Evolutionary conservation across 805 yeast genomes (phyloP), one percentile per base, ranked within the genome.

Genomic region (Zygosaccharomyces bailii): DNA sequence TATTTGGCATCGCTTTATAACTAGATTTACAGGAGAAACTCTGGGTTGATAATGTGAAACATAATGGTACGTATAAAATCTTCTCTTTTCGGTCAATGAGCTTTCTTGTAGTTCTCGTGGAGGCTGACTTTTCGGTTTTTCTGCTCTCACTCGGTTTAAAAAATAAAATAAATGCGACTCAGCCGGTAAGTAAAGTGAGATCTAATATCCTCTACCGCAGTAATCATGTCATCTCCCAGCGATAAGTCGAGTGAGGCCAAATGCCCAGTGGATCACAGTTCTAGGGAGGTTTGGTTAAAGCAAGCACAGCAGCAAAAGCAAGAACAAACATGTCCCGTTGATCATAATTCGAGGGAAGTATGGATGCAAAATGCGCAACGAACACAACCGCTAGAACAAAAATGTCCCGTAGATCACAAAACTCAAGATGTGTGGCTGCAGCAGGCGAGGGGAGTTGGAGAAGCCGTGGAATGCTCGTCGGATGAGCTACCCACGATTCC

Each of bases 231-330:
- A 16, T 27, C 40, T 14, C 19, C 30, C 16, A 10, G 14, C 18
- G 30, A 17, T 25, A 16, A 37, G 14, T 25, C 40, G 18, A 24
- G n/a, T 4, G 32, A 25, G 11, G 16, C 40, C 11, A 71, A 68
- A 47, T 85, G 91, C 56, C 91, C 91, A 1, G 90, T 85, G 16
- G 85, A 81, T 52, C 84, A 76, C 61, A 61, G 61, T n/a, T 72
- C 85, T 4, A 65, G 85, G 46, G 73, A 74, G 32, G 71, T 70
- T 29, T 84, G 89, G 89, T 56, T 79, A 18, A 67, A 68, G 41
- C 49, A 53, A 17, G 39, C 45, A n/a, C 21, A 17, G 19, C 40
- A 19, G 27, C 27, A 24, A 4, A 24, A 10, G 11, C 27, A 24
- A n/a, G 46, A 51, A 4, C 57, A 53, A 14, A 70, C 67, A 48